Evolutionary conservation across 1,139 yeast species (phyloP).

Genomic region (Hanseniaspora uvarum): DNA sequence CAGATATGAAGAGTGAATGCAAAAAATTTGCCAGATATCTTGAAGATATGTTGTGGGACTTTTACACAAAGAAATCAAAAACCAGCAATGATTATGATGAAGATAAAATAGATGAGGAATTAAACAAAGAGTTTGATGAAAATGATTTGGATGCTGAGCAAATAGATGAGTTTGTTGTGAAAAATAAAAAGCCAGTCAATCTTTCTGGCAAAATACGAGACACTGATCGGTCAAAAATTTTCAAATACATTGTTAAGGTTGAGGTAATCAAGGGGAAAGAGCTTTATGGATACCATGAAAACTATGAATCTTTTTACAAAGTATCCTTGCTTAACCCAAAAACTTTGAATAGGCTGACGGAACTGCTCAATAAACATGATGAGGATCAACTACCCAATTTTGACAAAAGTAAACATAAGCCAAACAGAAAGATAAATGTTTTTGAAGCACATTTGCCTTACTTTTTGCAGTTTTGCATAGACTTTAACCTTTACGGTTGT

Average conservation of each 20-base stretch:
- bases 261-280: conserved; percentile 66
- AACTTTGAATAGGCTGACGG: conserved; percentile 49
- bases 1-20: conserved; percentile 19
- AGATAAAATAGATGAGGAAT: conserved; percentile 17
- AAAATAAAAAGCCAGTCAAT: neutral
- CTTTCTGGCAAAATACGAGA: neutral
- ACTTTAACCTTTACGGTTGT: conserved; percentile 77
- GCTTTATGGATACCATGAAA: conserved; percentile 72
- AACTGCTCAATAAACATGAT: conserved; percentile 45
- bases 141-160: conserved; percentile 19
- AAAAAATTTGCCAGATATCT: conserved; percentile 25
- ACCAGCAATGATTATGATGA: conserved; percentile 16
- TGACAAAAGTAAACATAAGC: neutral
- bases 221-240: conserved; percentile 22
- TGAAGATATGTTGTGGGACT: conserved; percentile 25
- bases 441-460: conserved; percentile 78
- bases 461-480: conserved; percentile 65
- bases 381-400: conserved; percentile 18
- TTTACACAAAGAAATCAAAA: conserved; percentile 21
- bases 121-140: conserved; percentile 13
- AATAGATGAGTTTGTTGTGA: conserved; percentile 22
- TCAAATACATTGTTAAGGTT: conserved; percentile 53
- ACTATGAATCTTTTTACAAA: conserved; percentile 54
- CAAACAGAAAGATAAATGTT: conserved; percentile 35
- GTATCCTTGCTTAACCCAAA: conserved; percentile 58